Conservation (phyloP, 257 asterid genomes). For the Solanum clarkiae region DNA sequence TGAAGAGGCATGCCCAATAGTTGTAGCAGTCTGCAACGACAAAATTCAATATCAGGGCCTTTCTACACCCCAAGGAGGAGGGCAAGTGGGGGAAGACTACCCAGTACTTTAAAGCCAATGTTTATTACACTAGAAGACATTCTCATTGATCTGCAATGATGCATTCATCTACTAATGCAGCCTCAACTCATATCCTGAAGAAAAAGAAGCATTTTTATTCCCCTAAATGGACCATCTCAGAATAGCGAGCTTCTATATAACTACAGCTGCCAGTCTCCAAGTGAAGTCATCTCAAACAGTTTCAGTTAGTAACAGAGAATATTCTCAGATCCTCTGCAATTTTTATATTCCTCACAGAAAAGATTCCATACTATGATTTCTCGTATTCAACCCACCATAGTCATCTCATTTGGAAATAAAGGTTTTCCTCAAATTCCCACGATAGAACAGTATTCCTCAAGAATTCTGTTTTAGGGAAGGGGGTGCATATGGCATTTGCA, state of each 20-base stretch:
- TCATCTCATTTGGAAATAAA: neutral
- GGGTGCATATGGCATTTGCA: neutral
- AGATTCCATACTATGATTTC: neutral
- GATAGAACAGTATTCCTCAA: neutral
- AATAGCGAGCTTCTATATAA: neutral
- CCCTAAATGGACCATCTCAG: neutral
- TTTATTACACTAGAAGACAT: neutral
- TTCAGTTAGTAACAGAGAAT: neutral
- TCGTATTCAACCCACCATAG: neutral
- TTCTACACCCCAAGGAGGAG: neutral
- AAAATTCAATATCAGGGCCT: neutral
- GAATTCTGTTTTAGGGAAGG: neutral
- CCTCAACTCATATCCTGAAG: neutral
- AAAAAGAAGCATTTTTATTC: neutral
- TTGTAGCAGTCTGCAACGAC: constrained; percentile 16
- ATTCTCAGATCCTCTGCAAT: neutral
- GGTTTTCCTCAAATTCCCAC: neutral
- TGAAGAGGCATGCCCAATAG: constrained; percentile 11
- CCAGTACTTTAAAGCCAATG: neutral
- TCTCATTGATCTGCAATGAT: neutral
- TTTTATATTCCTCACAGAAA: neutral
- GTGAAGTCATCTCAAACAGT: neutral
- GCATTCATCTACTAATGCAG: neutral
- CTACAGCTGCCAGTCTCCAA: neutral
- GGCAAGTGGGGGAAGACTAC: neutral